Evolutionary conservation across 768 basidiomycete genomes (phyloP), one percentile per base, ranked within the genome.

Genomic region (Boletus reticuloceps): DNA sequence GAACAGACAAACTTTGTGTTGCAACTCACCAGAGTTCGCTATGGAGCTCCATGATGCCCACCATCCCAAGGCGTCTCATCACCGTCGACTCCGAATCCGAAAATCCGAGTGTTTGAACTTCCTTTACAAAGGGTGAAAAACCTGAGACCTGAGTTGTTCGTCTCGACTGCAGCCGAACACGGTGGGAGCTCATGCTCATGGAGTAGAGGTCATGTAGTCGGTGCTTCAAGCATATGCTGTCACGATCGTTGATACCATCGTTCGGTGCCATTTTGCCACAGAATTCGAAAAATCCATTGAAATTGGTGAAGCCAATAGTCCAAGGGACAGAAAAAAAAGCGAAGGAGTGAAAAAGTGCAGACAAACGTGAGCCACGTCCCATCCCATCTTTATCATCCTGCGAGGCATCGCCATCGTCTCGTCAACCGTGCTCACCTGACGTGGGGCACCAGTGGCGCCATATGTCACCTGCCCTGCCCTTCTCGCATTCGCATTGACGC

Each of bases 341-440:
- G 10, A 31, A 13, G 36, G 8, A 16, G 31, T 10, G 5, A 20
- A 29, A 37, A 20, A 45, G 13, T 12, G 34, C 4, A 49, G 10
- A 27, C 8, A 29, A 46, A 14, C 4, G 13, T 22, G 40, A 37
- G 20, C 31, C 39, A 5, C 17, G 19, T 3, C 17, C 39, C 14
- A 20, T 19, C 32, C 16, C 25, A 7, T 19, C 59, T 64, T 64
- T 64, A 64, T 64, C 51, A 20, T 47, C 43, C 17, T 11, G 31
- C 16, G 34, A 50, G n/a, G 42, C 42, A 61, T 64, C 63, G 48
- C 62, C 54, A 44, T 59, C 47, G 27, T 52, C 51, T 52, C 51
- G 62, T 52, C 46, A 56, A 16, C 39, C 17, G 14, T 58, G 59
- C 36, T 34, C 63, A 64, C 55, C 63, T 64, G 63, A 64, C 63